phyloP scores from a whole-genome alignment of 441 rosid species.

The Erodium texanum region DNA sequence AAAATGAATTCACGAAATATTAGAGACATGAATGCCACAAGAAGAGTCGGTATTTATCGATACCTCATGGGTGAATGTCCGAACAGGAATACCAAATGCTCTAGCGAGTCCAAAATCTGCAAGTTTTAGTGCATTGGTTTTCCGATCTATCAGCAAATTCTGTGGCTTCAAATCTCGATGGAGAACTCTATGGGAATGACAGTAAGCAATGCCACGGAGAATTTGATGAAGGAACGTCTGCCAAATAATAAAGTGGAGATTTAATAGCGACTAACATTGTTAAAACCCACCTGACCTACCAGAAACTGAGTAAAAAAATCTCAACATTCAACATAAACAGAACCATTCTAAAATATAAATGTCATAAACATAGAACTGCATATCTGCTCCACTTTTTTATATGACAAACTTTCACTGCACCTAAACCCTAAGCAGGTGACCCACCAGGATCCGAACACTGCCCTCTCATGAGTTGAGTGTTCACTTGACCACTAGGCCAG shows the following conservation, averaged over 20 bases:
- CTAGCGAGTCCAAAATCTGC: slow-evolving; percentile 99
- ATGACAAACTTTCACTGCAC: not conserved
- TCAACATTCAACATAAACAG: not conserved
- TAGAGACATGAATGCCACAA: not conserved
- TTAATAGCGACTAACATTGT: not conserved
- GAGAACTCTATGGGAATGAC: slow-evolving; percentile 97
- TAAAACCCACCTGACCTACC: not conserved
- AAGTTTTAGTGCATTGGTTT: slow-evolving; percentile 79
- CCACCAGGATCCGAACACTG: not conserved
- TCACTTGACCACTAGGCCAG: not conserved
- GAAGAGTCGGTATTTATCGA: not conserved
- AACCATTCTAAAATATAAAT: no score
- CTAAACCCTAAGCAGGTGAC: not conserved
- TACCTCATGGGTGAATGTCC: slow-evolving; percentile 98
- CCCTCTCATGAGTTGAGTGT: not conserved
- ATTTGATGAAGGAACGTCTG: slow-evolving; percentile 94
- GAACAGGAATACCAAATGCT: slow-evolving; percentile 90
- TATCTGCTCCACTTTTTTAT: not conserved
- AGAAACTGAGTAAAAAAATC: not conserved
- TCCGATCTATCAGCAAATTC: slow-evolving; percentile 84
- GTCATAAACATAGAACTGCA: not conserved
- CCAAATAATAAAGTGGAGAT: slow-evolving; percentile 12
- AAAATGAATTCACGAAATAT: slow-evolving; percentile 9
- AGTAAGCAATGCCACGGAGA: slow-evolving; percentile 90
- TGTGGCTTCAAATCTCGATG: slow-evolving; percentile 96